Evolutionary conservation across 306 rosid genomes (phyloP).

Genomic region (Myrica gale): DNA sequence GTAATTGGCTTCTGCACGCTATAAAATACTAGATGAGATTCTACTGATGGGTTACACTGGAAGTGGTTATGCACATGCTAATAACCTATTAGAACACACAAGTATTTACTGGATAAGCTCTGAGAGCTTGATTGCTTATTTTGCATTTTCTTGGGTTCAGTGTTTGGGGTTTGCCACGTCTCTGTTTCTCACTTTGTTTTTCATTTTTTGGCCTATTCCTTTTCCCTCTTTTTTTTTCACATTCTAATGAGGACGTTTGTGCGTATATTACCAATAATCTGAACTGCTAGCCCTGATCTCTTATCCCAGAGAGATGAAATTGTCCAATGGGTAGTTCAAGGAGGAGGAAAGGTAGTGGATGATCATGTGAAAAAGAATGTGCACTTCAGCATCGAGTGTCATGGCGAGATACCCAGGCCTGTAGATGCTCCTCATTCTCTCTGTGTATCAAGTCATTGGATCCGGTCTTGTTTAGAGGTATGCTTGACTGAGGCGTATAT

Average conservation of each 20-base stretch:
- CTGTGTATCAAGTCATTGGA: conserved; percentile 83
- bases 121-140: conserved; percentile 3
- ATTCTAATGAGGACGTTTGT: conserved; percentile 18
- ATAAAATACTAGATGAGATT: background rate
- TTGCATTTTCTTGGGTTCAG: conserved; percentile 4
- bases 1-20: background rate
- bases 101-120: background rate
- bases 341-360: conserved; percentile 67
- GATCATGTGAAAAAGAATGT: conserved; percentile 43
- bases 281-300: conserved; percentile 32
- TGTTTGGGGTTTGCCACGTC: conserved; percentile 4
- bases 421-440: conserved; percentile 33
- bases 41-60: background rate
- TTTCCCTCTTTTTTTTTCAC: background rate
- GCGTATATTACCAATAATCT: conserved; percentile 4
- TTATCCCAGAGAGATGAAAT: conserved; percentile 72
- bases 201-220: conserved; percentile 9
- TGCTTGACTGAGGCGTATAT: conserved; percentile 22
- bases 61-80: background rate
- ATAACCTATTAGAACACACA: background rate
- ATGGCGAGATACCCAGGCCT: conserved; percentile 53
- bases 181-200: background rate
- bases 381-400: conserved; percentile 72
- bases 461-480: conserved; percentile 91
- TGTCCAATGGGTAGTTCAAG: conserved; percentile 82